Evolutionary conservation across 2,329 filamentous ascomycete genomes (phyloP), one percentile per base, ranked within the genome.

Genomic region (Thielaviopsis populi): DNA sequence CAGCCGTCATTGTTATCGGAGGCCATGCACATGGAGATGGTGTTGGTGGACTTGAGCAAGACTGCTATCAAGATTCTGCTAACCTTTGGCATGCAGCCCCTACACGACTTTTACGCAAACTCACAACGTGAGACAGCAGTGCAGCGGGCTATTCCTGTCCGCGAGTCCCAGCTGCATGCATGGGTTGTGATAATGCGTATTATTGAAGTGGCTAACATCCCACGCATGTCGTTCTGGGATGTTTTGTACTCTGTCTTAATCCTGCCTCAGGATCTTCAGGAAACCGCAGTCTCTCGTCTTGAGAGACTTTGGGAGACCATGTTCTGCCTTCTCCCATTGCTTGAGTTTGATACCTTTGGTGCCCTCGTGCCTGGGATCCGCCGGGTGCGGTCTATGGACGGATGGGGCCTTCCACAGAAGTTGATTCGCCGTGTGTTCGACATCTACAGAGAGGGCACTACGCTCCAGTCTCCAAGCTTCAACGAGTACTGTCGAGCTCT

Each of bases 401-500:
- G 84, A 30, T 88, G 85, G 85, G 67, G 69, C 3, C 70, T 87
- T 15, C 79, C 83, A 0, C 83, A 85, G 66, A 78, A 75, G 63
- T 70, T 86, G 37, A 67, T 86, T 59, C 81, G 76, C 67, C 76
- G 77, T 6, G 77, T 86, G 13, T 84, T 86, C 63, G 72, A 80
- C 22, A 69, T 85, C 1, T 87, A 87, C 69, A 75, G 77, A 66
- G 72, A 73, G n/a, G 81, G 83, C 63, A 69, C 72, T 2, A n/a
- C 53, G 4, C 77, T 76, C 24, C 84, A 87, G 68, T 72, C 78
- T 1, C 75, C 82, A 1, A 80, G 81, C 69, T 86, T 87, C 75
- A 87, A 86, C 67, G 80, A 81, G 66, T 87, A 87, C 68, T 84
- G 81, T 66, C 78, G 80, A 19, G 79, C 81, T 5, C 70, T 85